phyloP scores from a whole-genome alignment of 495 filamentous ascomycete genomes.

The Emericellopsis terricola region DNA sequence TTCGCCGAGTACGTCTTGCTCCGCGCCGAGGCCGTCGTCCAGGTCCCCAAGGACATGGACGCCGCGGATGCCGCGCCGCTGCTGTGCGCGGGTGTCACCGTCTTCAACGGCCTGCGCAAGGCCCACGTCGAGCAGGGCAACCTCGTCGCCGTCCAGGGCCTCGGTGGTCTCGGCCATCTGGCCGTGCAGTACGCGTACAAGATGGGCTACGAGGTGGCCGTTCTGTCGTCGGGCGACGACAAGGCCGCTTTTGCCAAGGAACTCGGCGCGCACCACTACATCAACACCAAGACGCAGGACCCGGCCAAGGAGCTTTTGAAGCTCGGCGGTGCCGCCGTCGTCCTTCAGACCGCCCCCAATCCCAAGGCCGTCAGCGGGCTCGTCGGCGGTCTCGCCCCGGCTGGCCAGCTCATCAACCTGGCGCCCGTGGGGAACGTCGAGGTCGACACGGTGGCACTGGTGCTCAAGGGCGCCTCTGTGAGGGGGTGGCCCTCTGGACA shows the following conservation, averaged over 20 bases:
- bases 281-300: conserved; percentile 39
- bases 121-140: conserved; percentile 37
- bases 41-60: conserved; percentile 37
- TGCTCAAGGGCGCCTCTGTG: conserved; percentile 32
- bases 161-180: conserved; percentile 50
- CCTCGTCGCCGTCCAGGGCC: conserved; percentile 44
- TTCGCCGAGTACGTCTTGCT: conserved; percentile 49
- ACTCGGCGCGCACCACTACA: conserved; percentile 50
- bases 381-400: conserved; percentile 31
- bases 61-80: conserved; percentile 44
- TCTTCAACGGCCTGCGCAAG: conserved; percentile 52
- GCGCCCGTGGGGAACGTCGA: conserved; percentile 32
- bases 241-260: conserved; percentile 42
- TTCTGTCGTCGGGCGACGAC: conserved; percentile 33
- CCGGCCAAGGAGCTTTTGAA: conserved; percentile 28
- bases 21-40: conserved; percentile 41
- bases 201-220: conserved; percentile 48
- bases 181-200: conserved; percentile 47
- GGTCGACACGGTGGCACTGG: conserved; percentile 29
- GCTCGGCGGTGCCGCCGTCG: conserved; percentile 42
- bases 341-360: conserved; percentile 47
- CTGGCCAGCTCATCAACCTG: conserved; percentile 43
- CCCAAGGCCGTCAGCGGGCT: conserved; percentile 33
- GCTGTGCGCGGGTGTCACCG: conserved; percentile 54
- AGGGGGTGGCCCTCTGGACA: conserved; percentile 47